Evolutionary conservation across 1,284 basidiomycete genomes (phyloP).

Genomic region (Peniophora sp.): DNA sequence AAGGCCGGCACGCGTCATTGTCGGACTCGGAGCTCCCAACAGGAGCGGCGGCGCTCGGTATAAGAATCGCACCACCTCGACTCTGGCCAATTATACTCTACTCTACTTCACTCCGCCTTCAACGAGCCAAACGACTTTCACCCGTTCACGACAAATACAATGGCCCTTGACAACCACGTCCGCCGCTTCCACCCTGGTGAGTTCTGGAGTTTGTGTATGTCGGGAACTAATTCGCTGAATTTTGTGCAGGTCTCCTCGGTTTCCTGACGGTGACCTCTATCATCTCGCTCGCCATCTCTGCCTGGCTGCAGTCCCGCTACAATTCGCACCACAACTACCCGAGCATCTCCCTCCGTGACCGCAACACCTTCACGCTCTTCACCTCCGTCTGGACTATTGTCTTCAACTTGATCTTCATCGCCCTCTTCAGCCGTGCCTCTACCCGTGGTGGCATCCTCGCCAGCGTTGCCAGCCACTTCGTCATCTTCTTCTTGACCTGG

Average conservation of each 20-base stretch:
- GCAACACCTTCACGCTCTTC: slow-evolving; percentile 60
- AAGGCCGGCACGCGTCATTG: too few species aligned
- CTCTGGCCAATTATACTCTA: too few species aligned
- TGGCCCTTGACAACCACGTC: slow-evolving; percentile 26
- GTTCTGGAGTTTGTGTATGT: slow-evolving; percentile 12
- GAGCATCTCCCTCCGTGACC: slow-evolving; percentile 41
- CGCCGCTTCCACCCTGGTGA: slow-evolving; percentile 44
- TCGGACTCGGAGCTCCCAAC: too few species aligned
- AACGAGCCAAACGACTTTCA: background rate
- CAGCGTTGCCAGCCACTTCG: slow-evolving; percentile 31
- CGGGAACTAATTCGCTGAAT: background rate
- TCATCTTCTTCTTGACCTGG: slow-evolving; percentile 55
- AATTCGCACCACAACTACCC: slow-evolving; percentile 47
- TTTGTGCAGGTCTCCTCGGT: slow-evolving; percentile 38
- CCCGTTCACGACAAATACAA: background rate
- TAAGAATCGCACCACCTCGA: background rate
- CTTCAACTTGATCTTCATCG: slow-evolving; percentile 40
- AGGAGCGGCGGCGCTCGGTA: background rate
- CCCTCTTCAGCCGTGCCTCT: slow-evolving; percentile 43
- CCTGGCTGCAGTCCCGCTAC: slow-evolving; percentile 59
- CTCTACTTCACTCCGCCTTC: background rate
- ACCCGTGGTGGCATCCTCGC: slow-evolving; percentile 40
- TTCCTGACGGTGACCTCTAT: slow-evolving; percentile 48
- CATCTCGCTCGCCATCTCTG: slow-evolving; percentile 57
- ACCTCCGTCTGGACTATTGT: slow-evolving; percentile 61